phyloP scores from a whole-genome alignment of 2,329 filamentous ascomycete genomes.

The Claviceps sp. region DNA sequence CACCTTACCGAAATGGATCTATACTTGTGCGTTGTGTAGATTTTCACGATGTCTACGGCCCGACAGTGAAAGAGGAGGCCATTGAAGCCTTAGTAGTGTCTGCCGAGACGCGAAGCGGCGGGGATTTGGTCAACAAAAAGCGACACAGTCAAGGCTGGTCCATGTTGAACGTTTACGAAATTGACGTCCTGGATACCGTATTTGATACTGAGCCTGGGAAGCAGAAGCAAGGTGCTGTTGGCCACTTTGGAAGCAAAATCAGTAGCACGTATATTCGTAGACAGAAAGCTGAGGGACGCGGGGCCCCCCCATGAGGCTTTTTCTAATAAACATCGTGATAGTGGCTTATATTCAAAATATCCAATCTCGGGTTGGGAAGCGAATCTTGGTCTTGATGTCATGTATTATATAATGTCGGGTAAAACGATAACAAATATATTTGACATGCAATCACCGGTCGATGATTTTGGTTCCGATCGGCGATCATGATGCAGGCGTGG shows the following conservation, averaged over 20 bases:
- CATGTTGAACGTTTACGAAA: slow-evolving; percentile 67
- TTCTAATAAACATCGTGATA: neutral
- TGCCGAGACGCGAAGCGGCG: slow-evolving; percentile 73
- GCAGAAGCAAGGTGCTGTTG: slow-evolving; percentile 22
- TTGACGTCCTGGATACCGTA: slow-evolving; percentile 65
- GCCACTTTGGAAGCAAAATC: slow-evolving; percentile 69
- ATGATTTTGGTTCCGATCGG: no score
- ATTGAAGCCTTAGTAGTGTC: slow-evolving; percentile 79
- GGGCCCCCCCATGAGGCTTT: neutral
- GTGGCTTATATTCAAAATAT: neutral
- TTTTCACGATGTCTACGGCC: slow-evolving; percentile 80
- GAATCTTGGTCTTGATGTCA: neutral
- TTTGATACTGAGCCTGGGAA: slow-evolving; percentile 29
- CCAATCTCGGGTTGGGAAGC: neutral
- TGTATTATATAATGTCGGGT: no score
- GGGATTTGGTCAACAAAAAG: slow-evolving; percentile 74
- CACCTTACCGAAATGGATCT: slow-evolving; percentile 42
- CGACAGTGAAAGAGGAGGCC: slow-evolving; percentile 68
- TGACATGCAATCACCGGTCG: no score
- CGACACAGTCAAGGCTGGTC: slow-evolving; percentile 64
- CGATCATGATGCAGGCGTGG: no score
- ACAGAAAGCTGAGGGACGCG: slow-evolving; percentile 13
- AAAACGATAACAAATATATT: no score
- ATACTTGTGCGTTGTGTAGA: slow-evolving; percentile 67
- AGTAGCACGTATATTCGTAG: slow-evolving; percentile 76